Base-by-base conservation (phyloP, 2,329 filamentous ascomycete genomes). In the Xylogone sp. region DNA sequence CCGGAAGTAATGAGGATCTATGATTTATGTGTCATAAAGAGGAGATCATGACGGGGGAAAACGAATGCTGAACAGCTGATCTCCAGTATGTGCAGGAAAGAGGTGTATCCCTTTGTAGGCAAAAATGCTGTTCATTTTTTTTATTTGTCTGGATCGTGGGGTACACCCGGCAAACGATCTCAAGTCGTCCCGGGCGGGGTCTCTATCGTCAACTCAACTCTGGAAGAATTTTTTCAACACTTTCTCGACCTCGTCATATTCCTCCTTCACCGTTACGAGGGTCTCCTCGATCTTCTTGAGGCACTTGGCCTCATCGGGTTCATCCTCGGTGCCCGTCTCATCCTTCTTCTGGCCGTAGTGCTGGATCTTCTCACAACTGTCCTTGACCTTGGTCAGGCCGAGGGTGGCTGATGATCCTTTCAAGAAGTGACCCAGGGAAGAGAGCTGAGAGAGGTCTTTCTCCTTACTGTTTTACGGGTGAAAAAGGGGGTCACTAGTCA, bases 371-470 rank as follows among this genome's bases (percentile, higher is more conserved):
- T 97, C 92, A 74, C 94, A 99, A 56, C 84, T 87, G 65, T 97
- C 91, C 69, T 90, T 89, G 63, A 99, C 87, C 70, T 95, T 95
- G 63, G 82, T 86, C 50, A 97, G 81, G 44, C 94, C 94, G 49
- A 99, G 81, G 3, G 94, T 97, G 39, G 94, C 93, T 8, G 93
- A 97, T 6, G 93, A 97, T 54, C 94, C 94, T 74, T 99, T 99
- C 61, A 99, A 79, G 74, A 96, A 99, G 73, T 99, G 94, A 42
- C 94, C 94, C 27, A 96, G 84, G 49, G 82, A 79, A 29, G 90
- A 96, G 34, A 97, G 82, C 59, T 84, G 75, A n/a, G 74, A 70
- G 52, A 97, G 82, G 53, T 96, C 77, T 64, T 81, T 78, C 2
- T 79, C 69, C 59, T 82, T 70, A 58, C 91, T 96, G 66, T 53